Evolutionary conservation across 2,329 filamentous ascomycete species (phyloP).

Genomic region (Xylariaceae sp.): DNA sequence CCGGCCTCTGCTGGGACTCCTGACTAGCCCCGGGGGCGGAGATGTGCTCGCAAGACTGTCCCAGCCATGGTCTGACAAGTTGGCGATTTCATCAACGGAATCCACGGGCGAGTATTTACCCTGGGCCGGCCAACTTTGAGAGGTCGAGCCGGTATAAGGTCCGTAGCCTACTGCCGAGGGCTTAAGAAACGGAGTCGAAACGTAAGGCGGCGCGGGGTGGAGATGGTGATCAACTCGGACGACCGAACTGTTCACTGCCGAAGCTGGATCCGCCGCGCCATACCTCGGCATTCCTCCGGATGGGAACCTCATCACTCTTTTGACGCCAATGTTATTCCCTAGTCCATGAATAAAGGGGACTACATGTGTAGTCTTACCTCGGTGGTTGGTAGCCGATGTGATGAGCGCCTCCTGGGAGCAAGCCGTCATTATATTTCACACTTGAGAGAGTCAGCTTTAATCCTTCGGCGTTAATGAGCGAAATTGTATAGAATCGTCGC

Average conservation of each 20-base stretch:
- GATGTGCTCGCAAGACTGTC: constrained; percentile 46
- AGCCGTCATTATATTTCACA: constrained; percentile 31
- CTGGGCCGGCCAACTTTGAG: constrained; percentile 46
- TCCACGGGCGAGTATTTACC: constrained; percentile 54
- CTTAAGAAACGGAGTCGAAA: constrained; percentile 39
- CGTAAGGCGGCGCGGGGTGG: constrained; percentile 39
- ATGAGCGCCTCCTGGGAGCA: constrained; percentile 26
- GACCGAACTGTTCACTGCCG: constrained; percentile 32
- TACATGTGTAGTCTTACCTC: constrained; percentile 32
- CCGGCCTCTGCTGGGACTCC: constrained; percentile 45
- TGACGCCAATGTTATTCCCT: constrained; percentile 35
- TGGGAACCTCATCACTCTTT: constrained; percentile 43
- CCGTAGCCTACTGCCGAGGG: constrained; percentile 30
- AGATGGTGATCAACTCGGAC: constrained; percentile 41
- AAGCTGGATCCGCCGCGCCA: constrained; percentile 18
- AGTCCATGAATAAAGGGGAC: constrained; percentile 20
- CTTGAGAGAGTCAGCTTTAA: constrained; percentile 31
- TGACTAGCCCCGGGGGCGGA: constrained; percentile 42
- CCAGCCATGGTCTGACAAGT: constrained; percentile 56
- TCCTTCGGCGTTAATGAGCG: constrained; percentile 21
- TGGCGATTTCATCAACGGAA: constrained; percentile 56
- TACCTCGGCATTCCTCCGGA: constrained; percentile 33
- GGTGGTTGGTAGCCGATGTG: constrained; percentile 31
- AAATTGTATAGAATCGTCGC: constrained; percentile 35
- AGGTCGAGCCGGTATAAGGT: constrained; percentile 40